A percentile compares a stretch with the other conserved stretches of the same genome.
phyloP scores from a whole-genome alignment of 2,329 filamentous ascomycete species.

The Epicoccum sorghinum region DNA sequence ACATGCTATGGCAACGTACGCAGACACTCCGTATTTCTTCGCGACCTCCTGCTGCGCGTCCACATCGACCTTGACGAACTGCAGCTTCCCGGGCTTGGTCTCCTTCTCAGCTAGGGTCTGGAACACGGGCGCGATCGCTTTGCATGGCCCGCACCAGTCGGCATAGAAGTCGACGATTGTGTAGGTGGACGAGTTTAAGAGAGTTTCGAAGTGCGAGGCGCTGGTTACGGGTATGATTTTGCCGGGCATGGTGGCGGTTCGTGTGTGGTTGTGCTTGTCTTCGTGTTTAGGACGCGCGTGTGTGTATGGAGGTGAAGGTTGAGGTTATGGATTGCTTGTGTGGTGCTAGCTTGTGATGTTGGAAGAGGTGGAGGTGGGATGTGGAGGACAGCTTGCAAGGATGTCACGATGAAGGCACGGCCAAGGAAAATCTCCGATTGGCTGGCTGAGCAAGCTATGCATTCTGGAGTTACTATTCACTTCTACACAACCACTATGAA shows the following conservation, averaged over 20 bases:
- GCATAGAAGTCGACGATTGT: constrained; percentile 61
- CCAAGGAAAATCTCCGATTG: constrained; percentile 16
- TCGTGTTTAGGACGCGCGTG: not conserved
- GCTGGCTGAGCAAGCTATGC: not conserved
- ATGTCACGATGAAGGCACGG: constrained; percentile 10
- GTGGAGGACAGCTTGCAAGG: constrained; percentile 30
- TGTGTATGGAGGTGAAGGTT: not conserved
- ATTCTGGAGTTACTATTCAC: too few species aligned
- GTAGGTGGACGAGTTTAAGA: constrained; percentile 44
- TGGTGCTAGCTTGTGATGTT: not conserved
- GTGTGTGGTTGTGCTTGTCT: not conserved
- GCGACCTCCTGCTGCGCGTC: constrained; percentile 59
- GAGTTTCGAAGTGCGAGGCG: constrained; percentile 43
- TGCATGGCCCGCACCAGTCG: constrained; percentile 64
- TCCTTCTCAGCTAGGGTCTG: constrained; percentile 59
- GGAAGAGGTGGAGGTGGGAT: constrained; percentile 6
- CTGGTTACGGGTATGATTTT: constrained; percentile 43
- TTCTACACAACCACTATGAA: too few species aligned
- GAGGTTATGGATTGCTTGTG: not conserved
- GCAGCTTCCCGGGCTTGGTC: constrained; percentile 52
- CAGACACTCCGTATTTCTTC: constrained; percentile 56
- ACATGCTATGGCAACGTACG: constrained; percentile 37
- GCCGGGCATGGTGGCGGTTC: constrained; percentile 31
- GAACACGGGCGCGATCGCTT: constrained; percentile 58
- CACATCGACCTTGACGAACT: constrained; percentile 63